Conservation (phyloP, 2,329 filamentous ascomycete species). For the Aspergillus ochraceus region DNA sequence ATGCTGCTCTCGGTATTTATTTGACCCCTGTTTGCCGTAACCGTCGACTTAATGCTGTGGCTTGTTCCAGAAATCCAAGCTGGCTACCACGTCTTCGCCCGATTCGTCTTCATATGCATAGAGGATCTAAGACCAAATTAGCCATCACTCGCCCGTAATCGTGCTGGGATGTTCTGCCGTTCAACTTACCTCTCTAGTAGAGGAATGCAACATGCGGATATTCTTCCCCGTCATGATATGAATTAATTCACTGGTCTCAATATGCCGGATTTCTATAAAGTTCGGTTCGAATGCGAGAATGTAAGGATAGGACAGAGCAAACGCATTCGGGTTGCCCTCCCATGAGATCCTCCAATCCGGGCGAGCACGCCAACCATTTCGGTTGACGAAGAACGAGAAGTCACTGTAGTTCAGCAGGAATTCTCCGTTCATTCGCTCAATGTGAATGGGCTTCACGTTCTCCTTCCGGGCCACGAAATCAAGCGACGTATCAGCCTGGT, state of each 20-base stretch:
- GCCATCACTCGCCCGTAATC: neutral
- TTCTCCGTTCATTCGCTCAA: constrained; percentile 93
- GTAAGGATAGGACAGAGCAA: constrained; percentile 94
- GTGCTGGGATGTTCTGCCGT: neutral
- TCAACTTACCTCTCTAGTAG: constrained; percentile 82
- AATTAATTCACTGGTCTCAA: constrained; percentile 86
- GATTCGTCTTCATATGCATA: constrained; percentile 97
- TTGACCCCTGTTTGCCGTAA: constrained; percentile 4
- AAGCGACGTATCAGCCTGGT: constrained; percentile 95
- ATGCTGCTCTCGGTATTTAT: constrained; percentile 3
- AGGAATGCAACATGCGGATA: constrained; percentile 95
- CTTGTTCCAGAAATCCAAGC: constrained; percentile 92
- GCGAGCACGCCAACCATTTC: constrained; percentile 93
- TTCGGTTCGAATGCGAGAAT: constrained; percentile 96
- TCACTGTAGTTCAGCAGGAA: constrained; percentile 98
- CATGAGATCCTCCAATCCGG: constrained; percentile 97
- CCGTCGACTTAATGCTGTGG: constrained; percentile 28
- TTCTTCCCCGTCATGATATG: constrained; percentile 97
- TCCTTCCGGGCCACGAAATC: constrained; percentile 96
- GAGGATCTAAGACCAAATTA: constrained; percentile 67
- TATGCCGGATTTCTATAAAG: constrained; percentile 94
- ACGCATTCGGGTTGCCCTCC: constrained; percentile 90
- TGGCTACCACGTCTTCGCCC: constrained; percentile 90
- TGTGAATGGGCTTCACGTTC: constrained; percentile 91
- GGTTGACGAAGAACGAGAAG: constrained; percentile 98